These are phyloP conservation scores for Sabuloglossum arenarium DNA, from an alignment of 495 filamentous ascomycete species.

Conservation along the genomic window DNA sequence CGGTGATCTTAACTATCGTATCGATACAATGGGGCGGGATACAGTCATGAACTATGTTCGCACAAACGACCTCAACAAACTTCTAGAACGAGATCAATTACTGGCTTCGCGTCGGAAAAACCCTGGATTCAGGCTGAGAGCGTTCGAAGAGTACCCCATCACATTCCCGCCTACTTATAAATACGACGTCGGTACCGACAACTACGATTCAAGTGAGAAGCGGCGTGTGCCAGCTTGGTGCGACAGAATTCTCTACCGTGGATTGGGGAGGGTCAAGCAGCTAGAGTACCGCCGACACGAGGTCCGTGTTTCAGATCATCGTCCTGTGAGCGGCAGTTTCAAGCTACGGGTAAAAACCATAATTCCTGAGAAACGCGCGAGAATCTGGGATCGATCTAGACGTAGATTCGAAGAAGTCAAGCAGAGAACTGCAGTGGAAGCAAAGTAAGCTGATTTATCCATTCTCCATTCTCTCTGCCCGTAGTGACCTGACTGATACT, in stretches of 20 bases:
- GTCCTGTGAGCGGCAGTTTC: slow-evolving; percentile 76
- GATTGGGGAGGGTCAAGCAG: slow-evolving; percentile 64
- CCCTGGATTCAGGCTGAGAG: slow-evolving; percentile 66
- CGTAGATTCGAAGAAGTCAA: slow-evolving; percentile 50
- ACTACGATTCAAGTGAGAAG: slow-evolving; percentile 89
- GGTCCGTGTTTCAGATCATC: slow-evolving; percentile 74
- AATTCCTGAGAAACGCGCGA: slow-evolving; percentile 36
- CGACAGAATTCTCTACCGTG: slow-evolving; percentile 75
- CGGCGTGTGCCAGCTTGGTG: slow-evolving; percentile 94
- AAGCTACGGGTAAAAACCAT: slow-evolving; percentile 65
- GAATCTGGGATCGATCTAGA: slow-evolving; percentile 48
- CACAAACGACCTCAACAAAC: slow-evolving; percentile 58
- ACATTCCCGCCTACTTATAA: slow-evolving; percentile 94
- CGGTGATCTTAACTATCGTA: slow-evolving; percentile 94
- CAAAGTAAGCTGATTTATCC: slow-evolving; percentile 24
- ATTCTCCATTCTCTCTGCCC: background rate
- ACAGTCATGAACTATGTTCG: slow-evolving; percentile 70
- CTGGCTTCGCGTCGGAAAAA: slow-evolving; percentile 71
- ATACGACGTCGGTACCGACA: slow-evolving; percentile 87
- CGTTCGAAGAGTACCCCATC: slow-evolving; percentile 72
- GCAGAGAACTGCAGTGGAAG: slow-evolving; percentile 37
- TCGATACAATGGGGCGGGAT: slow-evolving; percentile 88
- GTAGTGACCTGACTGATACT: background rate
- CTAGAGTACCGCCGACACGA: slow-evolving; percentile 76
- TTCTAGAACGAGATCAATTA: slow-evolving; percentile 89